Percentiles rank a stretch among this genome's conserved stretches.
These are phyloP conservation scores for Adansonia madagascariensis DNA, from an alignment of 441 rosid species.

Conservation along the genomic window DNA sequence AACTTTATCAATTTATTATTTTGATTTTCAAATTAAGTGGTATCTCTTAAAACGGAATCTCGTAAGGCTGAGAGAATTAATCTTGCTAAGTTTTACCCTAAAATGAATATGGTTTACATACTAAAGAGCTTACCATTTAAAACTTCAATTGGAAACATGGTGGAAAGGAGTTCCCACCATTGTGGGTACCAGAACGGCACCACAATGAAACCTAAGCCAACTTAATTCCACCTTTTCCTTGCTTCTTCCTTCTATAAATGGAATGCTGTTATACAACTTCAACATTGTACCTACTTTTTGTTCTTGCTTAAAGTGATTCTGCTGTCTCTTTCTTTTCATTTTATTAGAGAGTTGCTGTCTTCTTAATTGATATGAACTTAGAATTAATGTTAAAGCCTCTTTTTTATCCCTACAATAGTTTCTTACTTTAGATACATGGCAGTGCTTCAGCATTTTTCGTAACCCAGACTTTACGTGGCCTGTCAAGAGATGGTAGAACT, in stretches of 20 bases:
- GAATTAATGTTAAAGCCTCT: not conserved
- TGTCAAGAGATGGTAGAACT: conserved; percentile 92
- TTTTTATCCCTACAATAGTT: not conserved
- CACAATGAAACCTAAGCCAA: not conserved
- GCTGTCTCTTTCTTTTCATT: not conserved
- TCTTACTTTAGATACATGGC: conserved; percentile 25
- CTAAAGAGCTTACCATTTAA: not conserved
- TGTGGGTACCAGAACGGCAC: not conserved
- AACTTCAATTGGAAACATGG: not conserved
- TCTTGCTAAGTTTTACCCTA: not conserved
- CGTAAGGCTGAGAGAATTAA: not conserved
- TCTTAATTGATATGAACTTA: too few relatives aligned
- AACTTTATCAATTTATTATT: not conserved
- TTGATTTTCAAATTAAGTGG: not conserved
- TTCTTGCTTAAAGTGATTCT: not conserved
- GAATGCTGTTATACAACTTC: not conserved
- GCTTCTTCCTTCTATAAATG: too few relatives aligned
- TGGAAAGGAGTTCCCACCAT: not conserved
- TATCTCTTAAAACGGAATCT: not conserved
- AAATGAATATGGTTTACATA: not conserved
- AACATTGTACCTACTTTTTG: not conserved
- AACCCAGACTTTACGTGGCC: conserved; percentile 81
- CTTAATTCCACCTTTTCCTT: not conserved
- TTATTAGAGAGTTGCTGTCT: too few relatives aligned
- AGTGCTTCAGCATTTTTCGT: conserved; percentile 98